Evolutionary conservation across 139 green algal species (phyloP).

Genomic region (Astrephomene gubernaculifera): DNA sequence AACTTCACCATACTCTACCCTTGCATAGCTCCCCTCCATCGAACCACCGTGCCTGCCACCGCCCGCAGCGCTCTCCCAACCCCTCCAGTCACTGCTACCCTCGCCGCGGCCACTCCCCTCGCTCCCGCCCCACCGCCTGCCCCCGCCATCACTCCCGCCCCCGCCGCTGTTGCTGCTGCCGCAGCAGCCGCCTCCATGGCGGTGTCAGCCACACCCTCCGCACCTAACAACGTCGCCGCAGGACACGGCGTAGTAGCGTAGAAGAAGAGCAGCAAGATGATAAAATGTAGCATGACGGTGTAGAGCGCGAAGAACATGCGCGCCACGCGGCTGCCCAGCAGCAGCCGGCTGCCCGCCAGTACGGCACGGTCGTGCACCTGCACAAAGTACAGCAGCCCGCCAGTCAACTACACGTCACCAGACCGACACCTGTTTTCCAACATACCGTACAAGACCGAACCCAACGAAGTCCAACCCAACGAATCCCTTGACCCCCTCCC

Average conservation of each 20-base stretch:
- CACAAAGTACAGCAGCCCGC: too few species aligned
- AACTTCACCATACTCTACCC: too few species aligned
- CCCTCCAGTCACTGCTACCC: too few species aligned
- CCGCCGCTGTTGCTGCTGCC: neutral
- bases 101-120: neutral
- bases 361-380: slow-evolving; percentile 58
- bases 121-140: neutral
- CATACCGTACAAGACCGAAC: too few species aligned
- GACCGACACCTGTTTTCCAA: too few species aligned
- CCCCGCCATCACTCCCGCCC: neutral
- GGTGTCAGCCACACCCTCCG: too few species aligned
- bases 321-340: slow-evolving; percentile 53
- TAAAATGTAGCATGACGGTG: slow-evolving; percentile 63
- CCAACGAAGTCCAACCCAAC: too few species aligned
- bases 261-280: slow-evolving; percentile 66
- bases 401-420: too few species aligned
- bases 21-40: too few species aligned
- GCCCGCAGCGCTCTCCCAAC: too few species aligned
- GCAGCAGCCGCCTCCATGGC: neutral
- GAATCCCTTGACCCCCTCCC: too few species aligned
- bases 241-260: slow-evolving; percentile 53
- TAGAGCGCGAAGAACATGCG: slow-evolving; percentile 62
- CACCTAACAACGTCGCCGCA: neutral
- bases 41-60: too few species aligned
- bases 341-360: slow-evolving; percentile 48